Evolutionary conservation across 768 basidiomycete species (phyloP), one percentile per base, ranked within the genome.

Genomic region (Sarcodon aspratus): DNA sequence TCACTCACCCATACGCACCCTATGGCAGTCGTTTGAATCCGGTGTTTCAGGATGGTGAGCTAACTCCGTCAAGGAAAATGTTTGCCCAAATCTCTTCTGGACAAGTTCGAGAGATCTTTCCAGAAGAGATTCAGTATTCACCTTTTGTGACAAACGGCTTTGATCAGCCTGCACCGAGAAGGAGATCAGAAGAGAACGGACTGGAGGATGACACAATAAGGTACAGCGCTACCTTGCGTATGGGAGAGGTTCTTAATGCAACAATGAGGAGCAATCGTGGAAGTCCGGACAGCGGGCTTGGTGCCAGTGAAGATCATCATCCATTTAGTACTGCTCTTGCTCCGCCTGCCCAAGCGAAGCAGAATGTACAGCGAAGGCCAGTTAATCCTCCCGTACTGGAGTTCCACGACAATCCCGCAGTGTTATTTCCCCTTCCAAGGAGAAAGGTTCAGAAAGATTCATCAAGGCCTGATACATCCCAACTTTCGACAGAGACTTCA

Each of bases 211-310:
- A 42, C 9, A 42, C 40, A 13, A 15, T 15, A 17, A 42, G 40
- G 40, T 15, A 42, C 13, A 42, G 9, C 13, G 11, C 6, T 42
- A 48, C 27, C 13, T 18, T 49, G 32, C 45, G 17, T 6, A 46
- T 46, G 33, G 45, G 45, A 17, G 33, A 42, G 17, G 40, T 27
- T 9, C 40, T 42, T 42, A n/a, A 42, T 27, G 15, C 13, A 27
- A 17, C 40, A 17, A 15, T 42, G 40, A 27, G 15, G 40, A 15
- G 40, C 13, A 42, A 42, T 27, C 66, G 38, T 51, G 53, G 60
- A 53, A 42, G 49, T 34, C 44, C 49, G 3, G 74, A 75, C 49
- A 76, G 74, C 44, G 77, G 73, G 7, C 54, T 73, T 27, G 75
- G 72, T 21, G 70, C 69, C 7, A 74, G 71, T 52, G 76, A 75